phyloP scores from a whole-genome alignment of 1,284 basidiomycete genomes.

The Cutaneotrichosporon dermatis region DNA sequence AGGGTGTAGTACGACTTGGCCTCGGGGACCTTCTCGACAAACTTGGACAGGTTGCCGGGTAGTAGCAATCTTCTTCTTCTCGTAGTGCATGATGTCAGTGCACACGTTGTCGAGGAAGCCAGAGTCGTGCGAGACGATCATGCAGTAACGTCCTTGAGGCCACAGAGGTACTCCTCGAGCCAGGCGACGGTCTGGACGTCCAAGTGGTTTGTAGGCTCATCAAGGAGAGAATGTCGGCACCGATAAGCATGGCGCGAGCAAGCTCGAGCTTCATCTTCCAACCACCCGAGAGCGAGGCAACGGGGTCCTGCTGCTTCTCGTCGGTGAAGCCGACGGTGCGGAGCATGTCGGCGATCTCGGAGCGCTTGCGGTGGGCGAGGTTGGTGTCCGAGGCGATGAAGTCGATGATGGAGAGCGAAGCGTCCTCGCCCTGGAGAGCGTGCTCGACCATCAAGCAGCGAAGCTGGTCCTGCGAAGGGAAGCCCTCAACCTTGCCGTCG shows the following conservation, averaged over 20 bases:
- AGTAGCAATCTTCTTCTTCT: conserved; percentile 96
- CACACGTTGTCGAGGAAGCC: conserved; percentile 96
- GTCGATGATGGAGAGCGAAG: conserved; percentile 72
- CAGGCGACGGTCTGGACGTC: conserved; percentile 87
- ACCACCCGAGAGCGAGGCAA: conserved; percentile 89
- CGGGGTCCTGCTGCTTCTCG: conserved; percentile 74
- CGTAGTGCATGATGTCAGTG: conserved; percentile 96
- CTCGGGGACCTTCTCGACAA: conserved; percentile 87
- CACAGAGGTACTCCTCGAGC: conserved; percentile 84
- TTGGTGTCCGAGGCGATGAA: conserved; percentile 66
- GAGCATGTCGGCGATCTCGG: conserved; percentile 72
- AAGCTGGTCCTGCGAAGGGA: conserved; percentile 81
- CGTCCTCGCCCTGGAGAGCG: conserved; percentile 88
- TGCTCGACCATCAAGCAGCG: conserved; percentile 95
- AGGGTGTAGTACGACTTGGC: conserved; percentile 97
- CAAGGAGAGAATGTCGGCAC: conserved; percentile 85
- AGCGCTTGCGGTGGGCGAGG: conserved; percentile 57
- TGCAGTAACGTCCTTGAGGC: conserved; percentile 81
- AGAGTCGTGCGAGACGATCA: conserved; percentile 97
- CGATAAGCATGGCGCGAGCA: conserved; percentile 91
- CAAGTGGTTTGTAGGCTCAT: conserved; percentile 55
- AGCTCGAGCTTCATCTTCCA: conserved; percentile 97
- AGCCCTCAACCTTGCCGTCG: conserved; percentile 93
- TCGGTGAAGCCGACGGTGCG: conserved; percentile 88
- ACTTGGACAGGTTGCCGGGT: conserved; percentile 88